phyloP scores from a whole-genome alignment of 2,329 filamentous ascomycete species.

The Paraphaeosphaeria sporulosa region DNA sequence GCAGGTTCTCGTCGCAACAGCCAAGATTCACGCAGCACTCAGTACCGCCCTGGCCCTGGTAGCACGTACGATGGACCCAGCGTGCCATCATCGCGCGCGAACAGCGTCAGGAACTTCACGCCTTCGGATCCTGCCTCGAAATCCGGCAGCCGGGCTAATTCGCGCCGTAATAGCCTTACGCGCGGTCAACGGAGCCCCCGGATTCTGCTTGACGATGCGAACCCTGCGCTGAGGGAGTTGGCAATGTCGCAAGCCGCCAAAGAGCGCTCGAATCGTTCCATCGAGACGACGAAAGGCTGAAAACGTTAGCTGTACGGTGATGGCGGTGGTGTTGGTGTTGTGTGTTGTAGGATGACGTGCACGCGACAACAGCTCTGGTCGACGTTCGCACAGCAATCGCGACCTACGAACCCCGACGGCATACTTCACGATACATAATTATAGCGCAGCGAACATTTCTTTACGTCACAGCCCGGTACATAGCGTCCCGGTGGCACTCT shows the following conservation, averaged over 20 bases:
- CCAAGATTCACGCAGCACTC: constrained; percentile 41
- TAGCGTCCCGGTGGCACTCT: neutral
- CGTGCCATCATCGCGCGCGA: constrained; percentile 36
- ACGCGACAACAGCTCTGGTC: neutral
- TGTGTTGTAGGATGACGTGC: neutral
- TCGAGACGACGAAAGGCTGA: neutral
- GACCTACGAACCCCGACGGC: neutral
- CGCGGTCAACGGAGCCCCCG: constrained; percentile 34
- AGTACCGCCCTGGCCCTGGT: constrained; percentile 32
- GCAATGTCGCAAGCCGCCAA: constrained; percentile 37
- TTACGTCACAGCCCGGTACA: neutral
- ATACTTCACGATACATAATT: neutral
- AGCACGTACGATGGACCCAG: constrained; percentile 37
- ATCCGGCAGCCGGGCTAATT: constrained; percentile 32
- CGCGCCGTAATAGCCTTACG: constrained; percentile 34
- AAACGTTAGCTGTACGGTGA: neutral
- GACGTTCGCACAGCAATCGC: constrained; percentile 6
- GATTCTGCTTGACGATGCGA: constrained; percentile 41
- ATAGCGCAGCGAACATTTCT: constrained; percentile 4
- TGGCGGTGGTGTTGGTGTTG: neutral
- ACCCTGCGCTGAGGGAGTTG: constrained; percentile 33
- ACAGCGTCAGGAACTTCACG: constrained; percentile 34
- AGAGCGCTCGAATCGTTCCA: constrained; percentile 6
- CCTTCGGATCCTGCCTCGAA: constrained; percentile 30
- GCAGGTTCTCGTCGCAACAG: constrained; percentile 22